These are phyloP conservation scores for Gossypium anomalum DNA, from an alignment of 345 rosid species.

Conservation along the genomic window DNA sequence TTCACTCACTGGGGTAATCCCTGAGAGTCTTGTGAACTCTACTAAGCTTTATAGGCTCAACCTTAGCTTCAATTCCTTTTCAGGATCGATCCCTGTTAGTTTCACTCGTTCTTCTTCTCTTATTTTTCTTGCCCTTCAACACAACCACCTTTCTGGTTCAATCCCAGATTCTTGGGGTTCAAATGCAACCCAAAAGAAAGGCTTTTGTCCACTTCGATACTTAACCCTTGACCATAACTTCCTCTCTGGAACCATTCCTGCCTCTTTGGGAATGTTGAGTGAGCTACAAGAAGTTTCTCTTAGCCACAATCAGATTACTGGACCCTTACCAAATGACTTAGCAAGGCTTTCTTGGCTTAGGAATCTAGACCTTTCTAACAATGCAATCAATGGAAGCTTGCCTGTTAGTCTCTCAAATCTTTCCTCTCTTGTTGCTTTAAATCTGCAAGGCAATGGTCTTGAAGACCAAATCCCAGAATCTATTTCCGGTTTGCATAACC, in stretches of 20 bases:
- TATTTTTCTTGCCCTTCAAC: conserved; percentile 47
- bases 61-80: conserved; percentile 53
- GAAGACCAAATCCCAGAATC: conserved; percentile 37
- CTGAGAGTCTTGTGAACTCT: conserved; percentile 61
- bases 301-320: conserved; percentile 53
- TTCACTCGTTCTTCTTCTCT: conserved; percentile 48
- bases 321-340: conserved; percentile 47
- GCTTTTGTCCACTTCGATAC: conserved; percentile 32
- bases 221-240: conserved; percentile 15
- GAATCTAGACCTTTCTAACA: conserved; percentile 49
- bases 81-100: conserved; percentile 45
- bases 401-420: conserved; percentile 40
- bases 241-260: conserved; percentile 15
- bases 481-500: conserved; percentile 41
- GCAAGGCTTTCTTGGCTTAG: conserved; percentile 39
- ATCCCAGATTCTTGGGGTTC: conserved; percentile 46
- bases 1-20: conserved; percentile 50
- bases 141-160: conserved; percentile 58
- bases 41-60: conserved; percentile 59
- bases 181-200: conserved; percentile 9
- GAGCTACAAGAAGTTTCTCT: conserved; percentile 51
- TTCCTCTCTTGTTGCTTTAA: conserved; percentile 40
- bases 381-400: conserved; percentile 47
- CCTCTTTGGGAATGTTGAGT: conserved; percentile 32
- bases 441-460: conserved; percentile 38